A percentile compares a stretch with the other conserved stretches of the same genome.
Conservation (phyloP, 306 rosid genomes). For the Cicer bijugum region DNA sequence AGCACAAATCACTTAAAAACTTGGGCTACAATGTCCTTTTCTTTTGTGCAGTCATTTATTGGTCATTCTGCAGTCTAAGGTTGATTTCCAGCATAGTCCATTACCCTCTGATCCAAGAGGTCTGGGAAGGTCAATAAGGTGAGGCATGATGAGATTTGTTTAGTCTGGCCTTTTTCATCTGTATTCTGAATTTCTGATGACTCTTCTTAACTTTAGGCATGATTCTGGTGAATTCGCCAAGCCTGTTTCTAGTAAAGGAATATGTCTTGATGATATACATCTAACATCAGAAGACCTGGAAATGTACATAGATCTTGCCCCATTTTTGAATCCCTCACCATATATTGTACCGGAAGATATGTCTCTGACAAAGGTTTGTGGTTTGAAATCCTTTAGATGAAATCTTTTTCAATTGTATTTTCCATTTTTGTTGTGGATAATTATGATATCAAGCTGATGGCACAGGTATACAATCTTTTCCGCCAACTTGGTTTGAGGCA, state of each 20-base stretch:
- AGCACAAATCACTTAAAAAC: constrained; percentile 28
- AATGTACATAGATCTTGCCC: constrained; percentile 94
- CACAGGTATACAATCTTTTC: constrained; percentile 93
- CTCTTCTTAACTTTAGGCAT: constrained; percentile 62
- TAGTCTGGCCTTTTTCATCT: constrained; percentile 41
- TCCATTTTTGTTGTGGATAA: constrained; percentile 39
- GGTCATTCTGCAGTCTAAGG: constrained; percentile 87
- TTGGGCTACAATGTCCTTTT: constrained; percentile 36
- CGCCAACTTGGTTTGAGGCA: constrained; percentile 98
- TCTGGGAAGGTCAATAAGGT: constrained; percentile 67
- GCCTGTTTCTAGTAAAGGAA: constrained; percentile 95
- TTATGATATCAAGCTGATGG: constrained; percentile 49
- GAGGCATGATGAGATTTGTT: constrained; percentile 29
- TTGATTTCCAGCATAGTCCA: constrained; percentile 94
- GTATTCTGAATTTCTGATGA: constrained; percentile 47
- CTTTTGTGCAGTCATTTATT: constrained; percentile 78
- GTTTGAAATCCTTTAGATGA: constrained; percentile 34
- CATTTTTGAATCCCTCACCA: constrained; percentile 90
- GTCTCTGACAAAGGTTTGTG: constrained; percentile 85
- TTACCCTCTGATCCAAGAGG: constrained; percentile 70
- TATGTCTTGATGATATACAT: constrained; percentile 74
- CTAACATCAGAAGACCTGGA: constrained; percentile 88
- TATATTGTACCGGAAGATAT: constrained; percentile 94
- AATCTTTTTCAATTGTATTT: constrained; percentile 10
- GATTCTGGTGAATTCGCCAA: constrained; percentile 79